Evolutionary conservation across 208 protist species (phyloP).

Genomic region (Trypanosoma melophagium): DNA sequence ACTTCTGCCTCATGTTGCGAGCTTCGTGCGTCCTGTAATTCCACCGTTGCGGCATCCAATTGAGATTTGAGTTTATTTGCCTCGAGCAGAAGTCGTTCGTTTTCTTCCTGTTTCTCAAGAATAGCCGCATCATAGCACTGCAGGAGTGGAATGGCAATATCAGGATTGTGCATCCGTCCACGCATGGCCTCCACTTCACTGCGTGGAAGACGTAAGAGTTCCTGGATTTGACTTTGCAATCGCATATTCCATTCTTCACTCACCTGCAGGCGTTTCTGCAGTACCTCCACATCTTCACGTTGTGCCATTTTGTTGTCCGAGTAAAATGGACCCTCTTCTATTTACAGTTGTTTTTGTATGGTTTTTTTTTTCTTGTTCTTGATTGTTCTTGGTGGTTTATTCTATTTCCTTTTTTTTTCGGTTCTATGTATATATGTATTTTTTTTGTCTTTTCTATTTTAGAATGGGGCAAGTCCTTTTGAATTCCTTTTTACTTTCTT

Average conservation of each 20-base stretch:
- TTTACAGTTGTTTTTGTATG: background rate
- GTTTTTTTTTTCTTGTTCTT: too few relatives aligned
- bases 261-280: slow-evolving; percentile 60
- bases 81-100: slow-evolving; percentile 40
- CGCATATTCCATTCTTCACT: slow-evolving; percentile 86
- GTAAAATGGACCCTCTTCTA: too few relatives aligned
- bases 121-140: slow-evolving; percentile 89
- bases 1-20: slow-evolving; percentile 60
- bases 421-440: background rate
- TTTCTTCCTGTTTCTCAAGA: slow-evolving; percentile 60
- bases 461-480: background rate
- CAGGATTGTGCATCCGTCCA: slow-evolving; percentile 72
- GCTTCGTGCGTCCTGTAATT: slow-evolving; percentile 42
- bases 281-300: slow-evolving; percentile 39
- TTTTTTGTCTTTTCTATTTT: too few relatives aligned
- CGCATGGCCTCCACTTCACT: slow-evolving; percentile 60
- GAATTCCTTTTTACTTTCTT: background rate
- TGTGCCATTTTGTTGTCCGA: slow-evolving; percentile 23
- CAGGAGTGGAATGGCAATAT: slow-evolving; percentile 80
- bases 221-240: slow-evolving; percentile 67
- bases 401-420: background rate
- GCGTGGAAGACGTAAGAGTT: slow-evolving; percentile 66
- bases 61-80: slow-evolving; percentile 25
- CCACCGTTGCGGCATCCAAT: slow-evolving; percentile 26
- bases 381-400: background rate